A percentile compares a stretch with the other conserved stretches of the same genome.
phyloP scores from a whole-genome alignment of 768 basidiomycete species.

The Tulasnella sp. region DNA sequence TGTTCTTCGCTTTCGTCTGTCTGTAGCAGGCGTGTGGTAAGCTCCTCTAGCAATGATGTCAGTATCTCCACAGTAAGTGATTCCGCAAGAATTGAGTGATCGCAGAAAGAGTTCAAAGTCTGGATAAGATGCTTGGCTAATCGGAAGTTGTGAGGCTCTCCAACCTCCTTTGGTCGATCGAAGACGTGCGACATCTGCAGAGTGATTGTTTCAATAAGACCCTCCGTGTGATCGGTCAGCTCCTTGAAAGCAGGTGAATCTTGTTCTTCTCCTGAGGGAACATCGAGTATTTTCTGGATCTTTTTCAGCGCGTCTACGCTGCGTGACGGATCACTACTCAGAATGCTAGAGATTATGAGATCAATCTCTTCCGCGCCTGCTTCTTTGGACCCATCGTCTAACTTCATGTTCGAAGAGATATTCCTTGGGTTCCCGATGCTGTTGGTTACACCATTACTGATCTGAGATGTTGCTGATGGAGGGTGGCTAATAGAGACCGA shows the following conservation, averaged over 20 bases:
- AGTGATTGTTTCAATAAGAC: conserved; percentile 79
- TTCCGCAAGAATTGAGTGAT: conserved; percentile 76
- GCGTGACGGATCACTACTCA: conserved; percentile 70
- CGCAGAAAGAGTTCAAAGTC: conserved; percentile 88
- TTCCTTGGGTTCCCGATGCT: background rate
- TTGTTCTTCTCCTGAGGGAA: conserved; percentile 59
- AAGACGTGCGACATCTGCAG: conserved; percentile 88
- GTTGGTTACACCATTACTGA: background rate
- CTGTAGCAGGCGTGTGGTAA: conserved; percentile 81
- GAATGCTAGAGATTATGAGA: conserved; percentile 73
- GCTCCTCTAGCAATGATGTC: conserved; percentile 76
- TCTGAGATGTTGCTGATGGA: background rate
- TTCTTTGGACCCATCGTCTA: background rate
- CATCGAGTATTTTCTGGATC: conserved; percentile 72
- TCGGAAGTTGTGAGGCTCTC: conserved; percentile 70
- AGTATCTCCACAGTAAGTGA: conserved; percentile 75
- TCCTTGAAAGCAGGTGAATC: conserved; percentile 60
- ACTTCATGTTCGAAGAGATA: background rate
- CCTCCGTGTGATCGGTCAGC: conserved; percentile 64
- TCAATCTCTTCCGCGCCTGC: conserved; percentile 40
- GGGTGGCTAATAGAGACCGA: too few species aligned
- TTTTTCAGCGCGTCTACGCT: conserved; percentile 92
- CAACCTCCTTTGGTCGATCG: conserved; percentile 60
- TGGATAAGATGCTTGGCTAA: conserved; percentile 96
- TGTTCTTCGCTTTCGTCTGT: conserved; percentile 77